Base-by-base conservation (phyloP, 2,329 filamentous ascomycete species). In the Trichoderma guizhouense region DNA sequence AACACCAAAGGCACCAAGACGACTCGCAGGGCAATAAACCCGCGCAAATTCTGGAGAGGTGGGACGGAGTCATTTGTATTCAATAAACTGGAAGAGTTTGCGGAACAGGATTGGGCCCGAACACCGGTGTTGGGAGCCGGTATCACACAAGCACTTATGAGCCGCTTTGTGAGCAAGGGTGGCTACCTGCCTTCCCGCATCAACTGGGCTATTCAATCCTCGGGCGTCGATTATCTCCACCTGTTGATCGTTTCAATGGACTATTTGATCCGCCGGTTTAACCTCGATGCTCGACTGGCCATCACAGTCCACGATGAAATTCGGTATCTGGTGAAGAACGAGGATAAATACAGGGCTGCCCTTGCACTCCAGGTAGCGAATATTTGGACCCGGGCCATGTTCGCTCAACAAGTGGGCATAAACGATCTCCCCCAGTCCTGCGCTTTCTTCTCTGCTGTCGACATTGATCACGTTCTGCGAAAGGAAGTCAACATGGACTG, bases 401-500 rank as follows among this genome's bases (percentile, higher is more conserved):
- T 99, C 80, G 90, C 93, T 0, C 94, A 99, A 81, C 96, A 99
- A 82, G 93, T 98, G 78, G 96, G 96, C 72, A 99, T 99, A 77
- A 86, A 97, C 74, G 96, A 99, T 78, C 87, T 99, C 11, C 96
- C 97, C 0, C 96, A 98, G 78, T 91, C 92, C 0, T 98, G 95
- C 77, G 96, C 96, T 9, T 99, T 94, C 82, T 99, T 99, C 82
- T 97, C 93, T 1, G 95, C 96, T 4, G 90, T 99, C 7, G 96
- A 99, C 78, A 93, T 99, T 75, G 96, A 99, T 78, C 91, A 94
- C 76, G 95, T 99, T 3, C 86, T 99, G n/a, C 89, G 96, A 66
- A 99, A 99, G 80, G 96, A 99, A 81, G 97, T 99, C 5, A 92
- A 99, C 80, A 97, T 99, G 93, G 93, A 97, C 78, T 99, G 96